Base-by-base conservation (phyloP, 2,329 filamentous ascomycete species). In the Beauveria rudraprayagi region DNA sequence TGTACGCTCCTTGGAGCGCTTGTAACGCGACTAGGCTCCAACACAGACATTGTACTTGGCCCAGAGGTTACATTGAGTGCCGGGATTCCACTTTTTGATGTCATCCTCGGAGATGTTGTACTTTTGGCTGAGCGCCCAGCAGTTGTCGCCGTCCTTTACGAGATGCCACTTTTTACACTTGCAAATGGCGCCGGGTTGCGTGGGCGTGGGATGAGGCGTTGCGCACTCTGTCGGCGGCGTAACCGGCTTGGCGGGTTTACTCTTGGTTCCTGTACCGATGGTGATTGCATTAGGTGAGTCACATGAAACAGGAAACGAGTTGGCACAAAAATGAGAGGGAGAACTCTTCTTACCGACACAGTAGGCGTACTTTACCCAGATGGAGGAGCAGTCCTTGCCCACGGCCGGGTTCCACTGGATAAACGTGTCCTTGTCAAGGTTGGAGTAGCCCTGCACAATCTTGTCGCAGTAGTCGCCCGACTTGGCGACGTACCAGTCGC, bases 31-130 rank as follows among this genome's bases (percentile, higher is more conserved):
- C 30, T 51, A 59, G 30, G 34, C 56, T 17, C 56, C 56, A 22
- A 59, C 47, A 17, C 56, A 59, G 47, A 59, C 56, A 10, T 52
- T 48, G 46, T 59, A 59, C 26, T 48, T 47, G 22, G 46, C 56
- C 44, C 28, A 51, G 16, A 59, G 46, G 19, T 51, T 51, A 19
- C 30, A 41, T 7, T 59, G 10, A 8, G 46, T 43, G 30, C 30
- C 34, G 9, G 44, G 44, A 24, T 59, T 59, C 56, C 56, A 59
- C 30, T 40, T 41, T 3, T 37, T 46, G 34, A 59, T 37, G 28
- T 51, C 22, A 40, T n/a, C 22, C 22, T 48, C 34, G 34, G 14
- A 17, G 56, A 59, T 14, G 14, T 28, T 44, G 37, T 59, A 59
- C 46, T 59, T 16, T 30, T 51, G 44, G 4, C 28, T 47, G 22